A percentile compares a stretch with the other conserved stretches of the same genome.
Evolutionary conservation across 306 rosid genomes (phyloP).

Genomic region (Abrus precatorius): DNA sequence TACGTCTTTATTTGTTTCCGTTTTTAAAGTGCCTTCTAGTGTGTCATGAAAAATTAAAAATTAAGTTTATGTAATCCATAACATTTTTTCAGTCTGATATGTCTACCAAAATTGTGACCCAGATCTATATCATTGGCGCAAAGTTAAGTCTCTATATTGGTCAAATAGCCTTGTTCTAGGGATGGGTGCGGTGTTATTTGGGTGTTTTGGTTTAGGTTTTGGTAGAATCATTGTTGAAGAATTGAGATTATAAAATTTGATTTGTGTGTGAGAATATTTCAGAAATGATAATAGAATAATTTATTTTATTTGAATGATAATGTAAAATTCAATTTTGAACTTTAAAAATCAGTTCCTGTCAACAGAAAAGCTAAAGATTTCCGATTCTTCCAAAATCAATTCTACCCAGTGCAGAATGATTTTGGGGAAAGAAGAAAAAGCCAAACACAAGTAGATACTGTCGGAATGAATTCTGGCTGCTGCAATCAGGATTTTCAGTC

Average conservation of each 20-base stretch:
- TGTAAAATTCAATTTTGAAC: not conserved
- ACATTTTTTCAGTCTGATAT: not conserved
- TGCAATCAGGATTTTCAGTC: not conserved
- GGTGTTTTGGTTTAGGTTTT: not conserved
- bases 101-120: not conserved
- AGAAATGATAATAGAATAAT: not conserved
- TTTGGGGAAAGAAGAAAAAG: not conserved
- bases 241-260: not conserved
- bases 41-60: not conserved
- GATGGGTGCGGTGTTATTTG: not conserved
- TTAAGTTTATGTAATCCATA: conserved; percentile 4
- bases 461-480: not conserved
- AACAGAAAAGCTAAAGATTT: not conserved
- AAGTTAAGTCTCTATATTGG: not conserved
- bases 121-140: conserved; percentile 36
- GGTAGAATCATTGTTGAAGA: not conserved
- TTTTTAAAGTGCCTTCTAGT: not conserved
- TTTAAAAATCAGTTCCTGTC: not conserved
- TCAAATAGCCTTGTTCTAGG: not conserved
- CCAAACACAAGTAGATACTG: not conserved
- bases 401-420: not conserved
- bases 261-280: not conserved
- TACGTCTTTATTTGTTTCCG: conserved; percentile 3
- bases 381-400: not conserved
- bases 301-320: not conserved